Evolutionary conservation across 305 asterid genomes (phyloP).

Genomic region (Rubia peregrina): DNA sequence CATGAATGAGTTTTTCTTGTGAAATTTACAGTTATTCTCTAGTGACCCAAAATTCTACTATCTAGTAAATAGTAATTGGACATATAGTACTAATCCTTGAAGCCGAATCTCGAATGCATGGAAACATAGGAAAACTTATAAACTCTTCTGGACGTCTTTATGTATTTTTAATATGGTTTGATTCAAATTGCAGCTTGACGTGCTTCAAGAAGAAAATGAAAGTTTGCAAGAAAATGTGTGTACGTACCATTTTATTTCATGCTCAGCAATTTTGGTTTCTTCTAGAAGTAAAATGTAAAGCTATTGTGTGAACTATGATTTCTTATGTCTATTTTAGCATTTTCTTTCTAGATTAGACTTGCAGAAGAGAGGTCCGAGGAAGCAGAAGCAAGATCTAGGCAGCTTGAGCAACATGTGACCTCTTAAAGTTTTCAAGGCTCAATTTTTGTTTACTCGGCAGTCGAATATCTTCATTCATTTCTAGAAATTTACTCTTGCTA

Average conservation of each 20-base stretch:
- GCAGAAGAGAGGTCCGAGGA: constrained; percentile 87
- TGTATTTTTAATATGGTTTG: constrained; percentile 17
- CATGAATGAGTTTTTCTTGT: no score
- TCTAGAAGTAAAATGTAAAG: constrained; percentile 12
- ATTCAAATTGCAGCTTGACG: constrained; percentile 64
- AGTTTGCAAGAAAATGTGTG: constrained; percentile 76
- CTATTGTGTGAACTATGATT: constrained; percentile 18
- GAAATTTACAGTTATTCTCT: no score
- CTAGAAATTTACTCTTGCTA: not conserved
- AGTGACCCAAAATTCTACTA: no score
- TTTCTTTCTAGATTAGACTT: constrained; percentile 65
- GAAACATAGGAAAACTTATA: not conserved
- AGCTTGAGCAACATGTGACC: constrained; percentile 80
- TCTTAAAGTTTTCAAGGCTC: constrained; percentile 1
- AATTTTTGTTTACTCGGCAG: not conserved
- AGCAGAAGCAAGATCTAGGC: constrained; percentile 88
- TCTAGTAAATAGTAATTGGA: no score
- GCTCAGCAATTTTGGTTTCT: not conserved
- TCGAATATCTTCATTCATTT: not conserved
- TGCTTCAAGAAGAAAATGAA: constrained; percentile 98
- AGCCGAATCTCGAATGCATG: not conserved
- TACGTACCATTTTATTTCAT: constrained; percentile 19
- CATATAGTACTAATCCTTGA: not conserved
- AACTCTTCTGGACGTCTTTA: not conserved
- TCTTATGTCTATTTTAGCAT: constrained; percentile 8